Base-by-base conservation (phyloP, 1,139 yeast species). In the Arxiozyma heterogenica region DNA sequence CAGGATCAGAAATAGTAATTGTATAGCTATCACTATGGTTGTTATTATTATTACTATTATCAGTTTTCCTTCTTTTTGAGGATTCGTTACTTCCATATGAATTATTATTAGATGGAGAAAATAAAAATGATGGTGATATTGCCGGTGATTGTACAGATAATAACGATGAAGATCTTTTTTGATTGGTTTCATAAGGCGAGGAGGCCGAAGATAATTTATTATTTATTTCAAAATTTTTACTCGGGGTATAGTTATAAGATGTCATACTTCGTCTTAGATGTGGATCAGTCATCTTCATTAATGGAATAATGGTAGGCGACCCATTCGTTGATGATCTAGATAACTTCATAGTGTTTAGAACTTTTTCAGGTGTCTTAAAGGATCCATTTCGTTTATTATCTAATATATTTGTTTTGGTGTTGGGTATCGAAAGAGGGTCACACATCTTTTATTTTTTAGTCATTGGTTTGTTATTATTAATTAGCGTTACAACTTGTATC, bases 231-330 rank as follows among this genome's bases (percentile, higher is more conserved):
- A 15, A 15, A 15, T 34, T 34, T 34, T 34, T 34, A 34, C 15
- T 9, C 15, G 27, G 42, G 21, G 42, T 46, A 34, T 46, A 46
- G 17, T 38, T 46, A 38, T 46, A 46, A 21, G 49, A 46, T 15
- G 49, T 46, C 49, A 46, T 46, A 8, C 41, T 46, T 34, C 23
- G 18, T 46, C 43, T 46, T 7, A 46, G 21, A 11, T 21, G 49
- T 46, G 49, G 49, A 46, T 46, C 38, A 12, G 49, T 46, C 34
- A 34, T 21, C 21, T 46, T 46, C 49, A 46, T 46, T 17, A 46
- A 7, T 38, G 49, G 49, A 18, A 46, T 46, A 21, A 46, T 46
- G 21, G 42, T 11, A 6, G 49, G 21, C 18, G 49, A 20, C 12
- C 23, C 15, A 46, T 12, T 34, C 9, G 39, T 34, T 6, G 25